Base-by-base conservation (phyloP, 805 yeast genomes). In the Tetrapisispora pingtungensis region DNA sequence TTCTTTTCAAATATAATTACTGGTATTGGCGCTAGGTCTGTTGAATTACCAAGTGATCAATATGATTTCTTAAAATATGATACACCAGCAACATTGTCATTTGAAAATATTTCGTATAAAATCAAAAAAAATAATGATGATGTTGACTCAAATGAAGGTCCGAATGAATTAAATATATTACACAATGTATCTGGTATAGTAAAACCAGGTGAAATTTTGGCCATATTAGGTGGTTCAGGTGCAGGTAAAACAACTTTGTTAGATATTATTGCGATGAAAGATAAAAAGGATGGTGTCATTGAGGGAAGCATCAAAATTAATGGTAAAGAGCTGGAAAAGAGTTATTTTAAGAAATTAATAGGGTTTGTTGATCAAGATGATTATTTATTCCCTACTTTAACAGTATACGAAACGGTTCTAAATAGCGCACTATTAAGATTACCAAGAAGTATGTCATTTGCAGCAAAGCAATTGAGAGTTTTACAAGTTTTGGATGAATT, bases 321-420 rank as follows among this genome's bases (percentile, higher is more conserved):
- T 61, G 97, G 97, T 2, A 42, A 49, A 43, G 50, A 58, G 51
- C 50, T 58, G 51, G 43, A 46, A 1, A 60, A 56, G 19, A 63
- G 65, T 7, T 74, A 77, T 34, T 81, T 76, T 60, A 73, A 75
- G 46, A 79, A 80, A 54, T 74, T 86, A 4, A 77, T 84, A 45
- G 98, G 97, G 0, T 93, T 88, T 71, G 98, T 93, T 7, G 97
- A 93, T 62, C 98, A 93, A 64, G 96, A 93, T 55, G 96, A 89
- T 59, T 82, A 77, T 50, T 69, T 93, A 45, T 74, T 93, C 48
- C 94, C 97, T 3, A 93, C 98, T 0, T 70, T 90, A 47, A 90
- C 98, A 0, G 98, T 93, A 3, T 93, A 84, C 59, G 99, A 93
- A 66, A 90, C 97, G 0, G 95, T 93, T 27, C 69, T 89, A 50